Evolutionary conservation across 805 yeast genomes (phyloP).

Genomic region (Myxozyma kluyveri): DNA sequence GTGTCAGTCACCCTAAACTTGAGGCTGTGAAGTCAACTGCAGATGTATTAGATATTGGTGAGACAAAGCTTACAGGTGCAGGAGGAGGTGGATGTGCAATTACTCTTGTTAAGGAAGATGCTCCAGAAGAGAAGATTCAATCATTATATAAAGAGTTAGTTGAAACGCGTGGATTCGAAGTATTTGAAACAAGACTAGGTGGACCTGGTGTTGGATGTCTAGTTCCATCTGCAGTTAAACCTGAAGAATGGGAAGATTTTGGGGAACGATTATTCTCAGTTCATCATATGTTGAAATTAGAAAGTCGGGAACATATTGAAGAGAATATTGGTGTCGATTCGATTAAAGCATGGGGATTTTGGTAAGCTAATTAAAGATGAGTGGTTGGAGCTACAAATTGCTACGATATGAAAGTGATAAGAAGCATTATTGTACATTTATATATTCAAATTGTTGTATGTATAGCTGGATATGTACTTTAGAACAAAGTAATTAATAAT

Average conservation of each 20-base stretch:
- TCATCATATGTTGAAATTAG: slow-evolving; percentile 43
- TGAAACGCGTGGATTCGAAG: slow-evolving; percentile 57
- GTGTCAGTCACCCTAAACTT: slow-evolving; percentile 90
- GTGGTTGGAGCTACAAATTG: no score
- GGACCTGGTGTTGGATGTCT: slow-evolving; percentile 79
- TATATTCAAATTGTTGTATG: background rate
- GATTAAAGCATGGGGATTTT: slow-evolving; percentile 55
- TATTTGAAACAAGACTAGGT: slow-evolving; percentile 78
- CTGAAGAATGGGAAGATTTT: slow-evolving; percentile 24
- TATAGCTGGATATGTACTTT: no score
- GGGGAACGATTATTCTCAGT: slow-evolving; percentile 27
- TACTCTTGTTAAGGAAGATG: slow-evolving; percentile 59
- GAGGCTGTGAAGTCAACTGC: slow-evolving; percentile 70
- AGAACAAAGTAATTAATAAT: no score
- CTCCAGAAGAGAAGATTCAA: slow-evolving; percentile 38
- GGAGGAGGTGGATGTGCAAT: slow-evolving; percentile 99
- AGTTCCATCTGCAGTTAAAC: slow-evolving; percentile 28
- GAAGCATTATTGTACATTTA: background rate
- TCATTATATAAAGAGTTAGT: slow-evolving; percentile 32
- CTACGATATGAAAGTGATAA: no score
- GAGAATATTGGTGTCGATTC: slow-evolving; percentile 45
- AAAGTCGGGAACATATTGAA: slow-evolving; percentile 50
- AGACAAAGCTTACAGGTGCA: slow-evolving; percentile 94
- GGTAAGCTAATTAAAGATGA: no score
- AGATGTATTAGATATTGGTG: slow-evolving; percentile 65